A percentile compares a stretch with the other conserved stretches of the same genome.
Evolutionary conservation across 805 yeast genomes (phyloP).

Genomic region (Suhomyces pyralidae): DNA sequence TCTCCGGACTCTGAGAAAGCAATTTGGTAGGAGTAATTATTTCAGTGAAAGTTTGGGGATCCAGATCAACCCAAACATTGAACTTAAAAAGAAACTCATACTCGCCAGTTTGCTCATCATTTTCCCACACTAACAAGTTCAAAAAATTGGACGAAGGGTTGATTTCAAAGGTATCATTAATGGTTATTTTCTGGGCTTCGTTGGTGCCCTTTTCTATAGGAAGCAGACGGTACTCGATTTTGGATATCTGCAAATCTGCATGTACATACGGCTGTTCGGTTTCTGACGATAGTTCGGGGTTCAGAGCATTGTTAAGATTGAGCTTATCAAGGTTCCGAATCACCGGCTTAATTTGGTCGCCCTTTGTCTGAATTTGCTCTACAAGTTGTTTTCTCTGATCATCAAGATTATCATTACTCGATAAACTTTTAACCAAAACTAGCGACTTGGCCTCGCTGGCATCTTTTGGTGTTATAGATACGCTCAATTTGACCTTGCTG

Average conservation of each 20-base stretch:
- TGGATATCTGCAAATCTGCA: constrained; percentile 17
- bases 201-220: constrained; percentile 18
- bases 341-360: neutral
- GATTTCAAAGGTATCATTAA: constrained; percentile 25
- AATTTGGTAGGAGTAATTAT: neutral
- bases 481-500: constrained; percentile 26
- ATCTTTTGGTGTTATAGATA: constrained; percentile 18
- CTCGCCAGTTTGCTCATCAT: constrained; percentile 10
- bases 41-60: neutral
- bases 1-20: neutral
- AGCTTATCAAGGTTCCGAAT: neutral
- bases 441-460: constrained; percentile 16
- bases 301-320: neutral
- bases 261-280: neutral
- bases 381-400: constrained; percentile 10
- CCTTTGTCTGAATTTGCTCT: neutral
- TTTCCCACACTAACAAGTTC: constrained; percentile 27
- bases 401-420: constrained; percentile 10
- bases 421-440: constrained; percentile 31
- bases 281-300: neutral
- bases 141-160: constrained; percentile 13
- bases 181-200: constrained; percentile 21
- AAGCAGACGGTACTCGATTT: constrained; percentile 23
- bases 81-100: constrained; percentile 22
- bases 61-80: constrained; percentile 24